Evolutionary conservation across 192 early-diverging fungal species (phyloP).

Genomic region (Rhizoclosmatium globosum): DNA sequence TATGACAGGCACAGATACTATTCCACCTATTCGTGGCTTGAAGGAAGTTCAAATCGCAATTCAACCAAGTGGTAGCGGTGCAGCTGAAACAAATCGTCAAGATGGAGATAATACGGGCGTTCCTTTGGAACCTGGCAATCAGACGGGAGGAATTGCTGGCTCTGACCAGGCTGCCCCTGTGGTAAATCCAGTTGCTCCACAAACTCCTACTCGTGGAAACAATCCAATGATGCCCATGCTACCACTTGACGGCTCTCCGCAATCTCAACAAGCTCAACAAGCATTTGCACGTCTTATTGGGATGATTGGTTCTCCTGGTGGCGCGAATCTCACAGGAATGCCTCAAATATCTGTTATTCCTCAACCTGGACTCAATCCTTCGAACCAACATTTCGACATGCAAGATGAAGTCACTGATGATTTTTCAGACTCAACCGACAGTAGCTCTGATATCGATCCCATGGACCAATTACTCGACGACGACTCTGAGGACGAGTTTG

Average conservation of each 20-base stretch:
- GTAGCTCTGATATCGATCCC: not conserved
- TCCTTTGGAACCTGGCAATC: not conserved
- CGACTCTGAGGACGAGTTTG: conserved; percentile 3
- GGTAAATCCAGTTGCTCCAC: not conserved
- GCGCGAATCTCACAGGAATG: too few species aligned
- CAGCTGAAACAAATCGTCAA: not conserved
- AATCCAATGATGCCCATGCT: not conserved
- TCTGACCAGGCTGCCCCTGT: not conserved
- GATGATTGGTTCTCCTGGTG: too few species aligned
- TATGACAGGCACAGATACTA: conserved; percentile 34
- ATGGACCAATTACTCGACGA: not conserved
- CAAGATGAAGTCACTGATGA: too few species aligned
- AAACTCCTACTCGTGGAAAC: not conserved
- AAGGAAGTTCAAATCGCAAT: conserved; percentile 25
- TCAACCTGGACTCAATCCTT: too few species aligned
- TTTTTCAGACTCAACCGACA: too few species aligned
- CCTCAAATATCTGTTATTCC: too few species aligned
- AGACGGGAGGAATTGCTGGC: not conserved
- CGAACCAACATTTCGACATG: too few species aligned
- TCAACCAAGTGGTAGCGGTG: conserved; percentile 25
- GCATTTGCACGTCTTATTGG: too few species aligned
- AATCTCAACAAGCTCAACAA: not conserved
- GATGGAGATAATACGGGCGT: not conserved
- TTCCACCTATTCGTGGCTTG: conserved; percentile 27
- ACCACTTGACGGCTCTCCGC: not conserved